These are phyloP conservation scores for Thymus quinquecostatus DNA, from an alignment of 257 asterid genomes.

Conservation along the genomic window DNA sequence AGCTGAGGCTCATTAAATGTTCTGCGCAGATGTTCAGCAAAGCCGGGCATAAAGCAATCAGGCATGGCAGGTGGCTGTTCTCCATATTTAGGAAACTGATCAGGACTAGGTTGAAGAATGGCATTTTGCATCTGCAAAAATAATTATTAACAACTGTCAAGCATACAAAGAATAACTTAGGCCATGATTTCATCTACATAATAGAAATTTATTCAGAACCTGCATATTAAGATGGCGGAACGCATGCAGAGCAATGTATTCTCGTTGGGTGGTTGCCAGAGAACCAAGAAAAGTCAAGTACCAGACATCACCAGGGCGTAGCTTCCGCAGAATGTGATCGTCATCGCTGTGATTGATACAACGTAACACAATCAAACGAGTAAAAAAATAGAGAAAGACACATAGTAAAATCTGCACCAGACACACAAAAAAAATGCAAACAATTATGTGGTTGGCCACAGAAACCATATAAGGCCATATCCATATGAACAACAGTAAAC, in stretches of 20 bases:
- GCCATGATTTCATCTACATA: not conserved
- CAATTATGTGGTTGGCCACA: not conserved
- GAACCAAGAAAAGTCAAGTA: constrained; percentile 86
- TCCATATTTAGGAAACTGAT: constrained; percentile 92
- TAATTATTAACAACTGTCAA: constrained; percentile 13
- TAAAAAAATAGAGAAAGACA: not conserved
- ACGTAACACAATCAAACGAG: not conserved
- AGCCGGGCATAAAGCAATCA: constrained; percentile 92
- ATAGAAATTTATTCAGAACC: constrained; percentile 46
- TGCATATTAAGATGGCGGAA: constrained; percentile 92
- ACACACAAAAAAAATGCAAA: constrained; percentile 10
- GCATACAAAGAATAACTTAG: constrained; percentile 17
- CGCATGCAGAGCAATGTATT: constrained; percentile 90
- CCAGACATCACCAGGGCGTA: constrained; percentile 85
- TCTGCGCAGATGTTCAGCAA: constrained; percentile 74
- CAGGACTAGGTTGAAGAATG: constrained; percentile 92
- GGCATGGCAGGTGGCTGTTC: constrained; percentile 98
- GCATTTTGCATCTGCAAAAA: constrained; percentile 93
- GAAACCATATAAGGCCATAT: not conserved
- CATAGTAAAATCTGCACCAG: constrained; percentile 5
- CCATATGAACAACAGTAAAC: constrained; percentile 1
- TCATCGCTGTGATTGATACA: constrained; percentile 47
- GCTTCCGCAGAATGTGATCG: constrained; percentile 86
- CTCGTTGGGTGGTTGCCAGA: constrained; percentile 96
- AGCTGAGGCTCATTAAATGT: constrained; percentile 90